Conservation (phyloP, 2,329 filamentous ascomycete genomes). For the Botryotinia narcissicola region DNA sequence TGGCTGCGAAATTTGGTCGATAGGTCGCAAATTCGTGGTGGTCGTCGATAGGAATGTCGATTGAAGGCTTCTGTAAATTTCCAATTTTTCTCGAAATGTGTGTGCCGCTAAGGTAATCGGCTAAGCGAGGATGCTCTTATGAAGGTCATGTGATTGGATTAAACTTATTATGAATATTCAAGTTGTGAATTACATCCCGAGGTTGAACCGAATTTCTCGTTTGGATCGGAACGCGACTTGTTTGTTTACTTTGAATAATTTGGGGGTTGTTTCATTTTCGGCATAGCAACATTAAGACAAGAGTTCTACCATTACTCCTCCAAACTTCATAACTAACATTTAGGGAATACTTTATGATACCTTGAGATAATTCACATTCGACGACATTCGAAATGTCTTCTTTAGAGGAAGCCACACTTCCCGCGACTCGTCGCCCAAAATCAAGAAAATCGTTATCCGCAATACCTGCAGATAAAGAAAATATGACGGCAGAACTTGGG, state of each 20-base stretch:
- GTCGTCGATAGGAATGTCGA: slow-evolving; percentile 26
- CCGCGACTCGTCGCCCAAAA: slow-evolving; percentile 50
- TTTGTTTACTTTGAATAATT: slow-evolving; percentile 25
- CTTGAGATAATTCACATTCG: neutral
- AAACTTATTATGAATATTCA: neutral
- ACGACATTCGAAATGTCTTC: slow-evolving; percentile 40
- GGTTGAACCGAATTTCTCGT: neutral
- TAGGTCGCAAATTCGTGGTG: slow-evolving; percentile 34
- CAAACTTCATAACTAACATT: slow-evolving; percentile 11
- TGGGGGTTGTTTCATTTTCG: slow-evolving; percentile 25
- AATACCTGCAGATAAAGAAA: slow-evolving; percentile 70
- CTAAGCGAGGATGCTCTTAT: slow-evolving; percentile 22
- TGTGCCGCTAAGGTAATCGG: slow-evolving; percentile 25
- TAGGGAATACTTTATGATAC: neutral
- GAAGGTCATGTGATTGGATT: slow-evolving; percentile 12
- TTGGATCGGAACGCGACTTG: slow-evolving; percentile 14
- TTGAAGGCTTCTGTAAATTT: slow-evolving; percentile 20
- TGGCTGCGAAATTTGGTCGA: slow-evolving; percentile 45
- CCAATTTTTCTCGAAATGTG: slow-evolving; percentile 25
- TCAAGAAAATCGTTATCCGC: slow-evolving; percentile 72
- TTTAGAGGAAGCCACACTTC: slow-evolving; percentile 49
- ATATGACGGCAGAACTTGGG: slow-evolving; percentile 66
- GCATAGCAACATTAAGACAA: slow-evolving; percentile 26
- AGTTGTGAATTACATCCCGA: neutral
- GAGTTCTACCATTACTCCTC: slow-evolving; percentile 19